Percentiles rank a stretch among this genome's conserved stretches.
phyloP scores from a whole-genome alignment of 257 asterid species.

The Apocynum venetum region DNA sequence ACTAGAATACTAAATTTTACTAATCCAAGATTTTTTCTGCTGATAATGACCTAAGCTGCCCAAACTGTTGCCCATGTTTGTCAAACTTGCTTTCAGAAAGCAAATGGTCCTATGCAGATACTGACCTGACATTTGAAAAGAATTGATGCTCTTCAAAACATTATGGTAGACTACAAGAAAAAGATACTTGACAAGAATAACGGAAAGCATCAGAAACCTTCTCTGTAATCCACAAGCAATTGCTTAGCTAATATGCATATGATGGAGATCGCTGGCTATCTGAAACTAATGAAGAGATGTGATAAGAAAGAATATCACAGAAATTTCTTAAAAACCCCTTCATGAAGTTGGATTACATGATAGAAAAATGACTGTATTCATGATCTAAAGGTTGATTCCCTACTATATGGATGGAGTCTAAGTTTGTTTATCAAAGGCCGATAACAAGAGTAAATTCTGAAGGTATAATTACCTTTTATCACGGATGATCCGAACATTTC shows the following conservation, averaged over 20 bases:
- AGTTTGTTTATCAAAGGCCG: neutral
- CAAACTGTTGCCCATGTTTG: neutral
- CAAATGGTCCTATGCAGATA: neutral
- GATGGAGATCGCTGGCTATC: neutral
- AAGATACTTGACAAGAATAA: neutral
- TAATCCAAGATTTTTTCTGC: too few relatives aligned
- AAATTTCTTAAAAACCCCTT: neutral
- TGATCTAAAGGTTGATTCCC: neutral
- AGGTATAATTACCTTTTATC: constrained; percentile 21
- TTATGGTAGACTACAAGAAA: neutral
- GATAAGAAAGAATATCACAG: neutral
- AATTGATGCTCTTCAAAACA: neutral
- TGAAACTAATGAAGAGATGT: neutral
- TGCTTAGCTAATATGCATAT: neutral
- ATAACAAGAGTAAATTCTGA: neutral
- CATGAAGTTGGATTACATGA: neutral
- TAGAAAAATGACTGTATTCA: neutral
- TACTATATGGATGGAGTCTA: neutral
- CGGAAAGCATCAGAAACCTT: neutral
- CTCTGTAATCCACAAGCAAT: neutral
- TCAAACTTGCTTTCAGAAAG: neutral
- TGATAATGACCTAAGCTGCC: neutral
- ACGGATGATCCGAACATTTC: constrained; percentile 23
- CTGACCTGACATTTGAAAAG: neutral
- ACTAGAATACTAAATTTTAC: too few relatives aligned